Evolutionary conservation across 768 basidiomycete species (phyloP).

Genomic region (Suillus weaverae): DNA sequence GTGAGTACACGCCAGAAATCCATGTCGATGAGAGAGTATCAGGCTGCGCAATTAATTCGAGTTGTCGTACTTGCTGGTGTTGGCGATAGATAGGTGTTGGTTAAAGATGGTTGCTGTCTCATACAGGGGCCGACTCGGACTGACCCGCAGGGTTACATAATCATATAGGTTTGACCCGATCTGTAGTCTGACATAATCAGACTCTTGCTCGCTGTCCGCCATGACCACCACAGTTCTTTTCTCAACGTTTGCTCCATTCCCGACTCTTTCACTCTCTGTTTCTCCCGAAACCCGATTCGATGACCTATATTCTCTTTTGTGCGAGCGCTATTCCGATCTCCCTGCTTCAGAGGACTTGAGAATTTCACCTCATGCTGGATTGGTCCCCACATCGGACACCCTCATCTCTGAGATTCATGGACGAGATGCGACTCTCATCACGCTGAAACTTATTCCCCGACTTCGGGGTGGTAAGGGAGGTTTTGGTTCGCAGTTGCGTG

Average conservation of each 20-base stretch:
- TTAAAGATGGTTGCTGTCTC: background rate
- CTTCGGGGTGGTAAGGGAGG: conserved; percentile 94
- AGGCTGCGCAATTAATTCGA: background rate
- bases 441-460: conserved; percentile 70
- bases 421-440: conserved; percentile 45
- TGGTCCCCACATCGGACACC: conserved; percentile 27
- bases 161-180: background rate
- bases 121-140: background rate
- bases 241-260: conserved; percentile 62
- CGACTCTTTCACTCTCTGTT: conserved; percentile 50
- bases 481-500: conserved; percentile 93
- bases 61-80: background rate
- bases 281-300: conserved; percentile 41
- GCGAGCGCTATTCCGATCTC: conserved; percentile 47
- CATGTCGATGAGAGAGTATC: conserved; percentile 9
- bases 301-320: conserved; percentile 44
- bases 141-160: conserved; percentile 8
- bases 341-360: conserved; percentile 42
- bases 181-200: conserved; percentile 7
- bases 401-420: conserved; percentile 38
- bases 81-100: background rate
- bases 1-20: conserved; percentile 13
- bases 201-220: conserved; percentile 7
- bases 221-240: conserved; percentile 57
- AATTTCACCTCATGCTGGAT: conserved; percentile 42